Percentiles rank a stretch among this genome's conserved stretches.
Evolutionary conservation across 78 protist genomes (phyloP).

Genomic region (Pigoraptor vietnamica): DNA sequence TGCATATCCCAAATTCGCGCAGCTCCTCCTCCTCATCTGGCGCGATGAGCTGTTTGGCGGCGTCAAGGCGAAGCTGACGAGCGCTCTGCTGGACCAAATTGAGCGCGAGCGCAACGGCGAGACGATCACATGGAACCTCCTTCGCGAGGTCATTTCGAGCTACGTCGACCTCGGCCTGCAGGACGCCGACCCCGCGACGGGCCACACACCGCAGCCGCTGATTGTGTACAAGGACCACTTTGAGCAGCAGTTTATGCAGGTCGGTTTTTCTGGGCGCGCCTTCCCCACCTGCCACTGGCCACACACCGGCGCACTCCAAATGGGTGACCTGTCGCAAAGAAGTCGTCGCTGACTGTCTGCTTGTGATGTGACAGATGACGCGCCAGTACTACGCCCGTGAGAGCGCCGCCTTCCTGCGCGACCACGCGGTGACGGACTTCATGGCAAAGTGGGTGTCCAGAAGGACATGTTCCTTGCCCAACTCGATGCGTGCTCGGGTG

Average conservation of each 20-base stretch:
- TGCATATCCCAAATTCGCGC: not conserved
- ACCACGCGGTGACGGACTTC: not conserved
- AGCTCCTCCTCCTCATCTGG: slow-evolving; percentile 70
- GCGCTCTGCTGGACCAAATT: slow-evolving; percentile 43
- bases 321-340: no score
- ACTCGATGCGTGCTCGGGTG: not conserved
- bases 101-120: slow-evolving; percentile 73
- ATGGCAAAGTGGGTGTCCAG: not conserved
- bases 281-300: no score
- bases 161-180: slow-evolving; percentile 11
- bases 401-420: not conserved
- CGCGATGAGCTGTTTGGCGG: slow-evolving; percentile 52
- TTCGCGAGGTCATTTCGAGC: slow-evolving; percentile 46
- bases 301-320: no score
- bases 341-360: not conserved
- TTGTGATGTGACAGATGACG: not conserved
- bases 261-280: not conserved
- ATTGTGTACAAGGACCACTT: not conserved
- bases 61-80: slow-evolving; percentile 53
- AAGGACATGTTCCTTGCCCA: not conserved
- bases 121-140: slow-evolving; percentile 43
- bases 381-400: not conserved
- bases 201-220: not conserved
- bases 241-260: not conserved
- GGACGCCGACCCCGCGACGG: not conserved